Percentiles rank a stretch among this genome's conserved stretches.
Conservation (phyloP, 2,329 filamentous ascomycete genomes). For the Didymella sp. region DNA sequence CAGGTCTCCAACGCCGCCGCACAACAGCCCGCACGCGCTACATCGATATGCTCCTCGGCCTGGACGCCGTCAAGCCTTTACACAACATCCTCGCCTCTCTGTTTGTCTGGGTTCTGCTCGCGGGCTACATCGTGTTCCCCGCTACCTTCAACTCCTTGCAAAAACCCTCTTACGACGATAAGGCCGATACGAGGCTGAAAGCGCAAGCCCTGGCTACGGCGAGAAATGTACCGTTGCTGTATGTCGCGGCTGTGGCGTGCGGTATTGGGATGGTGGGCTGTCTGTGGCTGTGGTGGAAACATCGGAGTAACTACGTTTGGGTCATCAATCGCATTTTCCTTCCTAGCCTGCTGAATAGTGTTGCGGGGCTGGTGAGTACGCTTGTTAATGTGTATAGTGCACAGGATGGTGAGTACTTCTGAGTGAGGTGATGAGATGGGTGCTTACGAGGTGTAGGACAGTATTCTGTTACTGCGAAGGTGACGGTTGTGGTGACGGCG, state of each 20-base stretch:
- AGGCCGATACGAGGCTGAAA: constrained; percentile 28
- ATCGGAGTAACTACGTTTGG: constrained; percentile 62
- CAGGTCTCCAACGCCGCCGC: constrained; percentile 30
- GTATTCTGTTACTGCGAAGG: constrained; percentile 50
- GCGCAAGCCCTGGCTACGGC: constrained; percentile 42
- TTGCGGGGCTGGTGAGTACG: constrained; percentile 60
- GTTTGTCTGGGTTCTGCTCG: constrained; percentile 60
- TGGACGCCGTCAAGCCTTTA: constrained; percentile 55
- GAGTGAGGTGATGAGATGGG: neutral
- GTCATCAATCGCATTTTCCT: constrained; percentile 61
- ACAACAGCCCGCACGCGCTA: constrained; percentile 40
- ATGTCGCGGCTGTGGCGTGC: constrained; percentile 55
- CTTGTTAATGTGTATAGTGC: constrained; percentile 60
- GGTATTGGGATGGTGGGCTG: constrained; percentile 53
- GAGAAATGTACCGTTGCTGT: constrained; percentile 53
- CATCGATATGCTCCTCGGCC: constrained; percentile 56
- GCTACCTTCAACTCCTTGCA: constrained; percentile 59
- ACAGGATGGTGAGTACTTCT: constrained; percentile 50
- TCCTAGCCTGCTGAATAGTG: constrained; percentile 53
- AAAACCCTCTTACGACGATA: constrained; percentile 37
- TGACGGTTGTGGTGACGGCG: constrained; percentile 49
- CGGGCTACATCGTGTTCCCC: constrained; percentile 61
- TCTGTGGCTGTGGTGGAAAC: constrained; percentile 54
- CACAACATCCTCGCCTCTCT: constrained; percentile 58
- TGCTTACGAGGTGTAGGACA: constrained; percentile 20